Percentiles rank a stretch among this genome's conserved stretches.
These are phyloP conservation scores for Aspergillus unguis DNA, from an alignment of 2,329 filamentous ascomycete species.

Conservation along the genomic window DNA sequence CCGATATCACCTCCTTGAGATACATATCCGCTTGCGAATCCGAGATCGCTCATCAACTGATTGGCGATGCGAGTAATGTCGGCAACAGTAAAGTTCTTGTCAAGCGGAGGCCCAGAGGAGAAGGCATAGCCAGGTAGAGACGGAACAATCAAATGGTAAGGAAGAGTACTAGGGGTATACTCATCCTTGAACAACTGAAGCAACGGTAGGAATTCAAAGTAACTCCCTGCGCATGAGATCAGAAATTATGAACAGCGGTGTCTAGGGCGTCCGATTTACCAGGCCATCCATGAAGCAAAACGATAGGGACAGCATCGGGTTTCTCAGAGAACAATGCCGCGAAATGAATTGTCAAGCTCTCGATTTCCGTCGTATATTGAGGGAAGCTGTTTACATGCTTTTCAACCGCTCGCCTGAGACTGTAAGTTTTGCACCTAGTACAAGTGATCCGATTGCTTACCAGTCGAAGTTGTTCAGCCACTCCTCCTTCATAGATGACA, in stretches of 20 bases:
- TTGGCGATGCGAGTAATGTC: slow-evolving; percentile 31
- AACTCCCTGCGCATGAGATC: slow-evolving; percentile 24
- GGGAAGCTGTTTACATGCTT: slow-evolving; percentile 50
- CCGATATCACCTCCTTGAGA: slow-evolving; percentile 35
- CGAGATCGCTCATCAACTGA: slow-evolving; percentile 29
- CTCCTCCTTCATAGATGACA: slow-evolving; percentile 38
- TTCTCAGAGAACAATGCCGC: slow-evolving; percentile 49
- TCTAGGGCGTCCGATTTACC: slow-evolving; percentile 14
- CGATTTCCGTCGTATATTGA: slow-evolving; percentile 47
- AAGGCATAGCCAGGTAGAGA: slow-evolving; percentile 33
- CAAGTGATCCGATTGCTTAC: slow-evolving; percentile 30
- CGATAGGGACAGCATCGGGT: slow-evolving; percentile 46
- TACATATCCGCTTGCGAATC: slow-evolving; percentile 31
- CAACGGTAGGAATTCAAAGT: slow-evolving; percentile 33
- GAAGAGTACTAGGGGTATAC: slow-evolving; percentile 26
- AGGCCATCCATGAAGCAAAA: slow-evolving; percentile 43
- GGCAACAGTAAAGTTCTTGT: slow-evolving; percentile 22
- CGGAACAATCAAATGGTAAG: slow-evolving; percentile 33
- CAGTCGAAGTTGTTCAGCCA: slow-evolving; percentile 50
- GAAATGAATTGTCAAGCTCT: slow-evolving; percentile 48
- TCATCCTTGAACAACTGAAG: slow-evolving; percentile 25
- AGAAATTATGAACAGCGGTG: not conserved
- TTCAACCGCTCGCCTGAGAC: slow-evolving; percentile 31
- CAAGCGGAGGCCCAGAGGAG: slow-evolving; percentile 31
- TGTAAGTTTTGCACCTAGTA: not conserved